These are phyloP conservation scores for Colletotrichum karsti DNA, from an alignment of 2,329 filamentous ascomycete species.

Conservation along the genomic window DNA sequence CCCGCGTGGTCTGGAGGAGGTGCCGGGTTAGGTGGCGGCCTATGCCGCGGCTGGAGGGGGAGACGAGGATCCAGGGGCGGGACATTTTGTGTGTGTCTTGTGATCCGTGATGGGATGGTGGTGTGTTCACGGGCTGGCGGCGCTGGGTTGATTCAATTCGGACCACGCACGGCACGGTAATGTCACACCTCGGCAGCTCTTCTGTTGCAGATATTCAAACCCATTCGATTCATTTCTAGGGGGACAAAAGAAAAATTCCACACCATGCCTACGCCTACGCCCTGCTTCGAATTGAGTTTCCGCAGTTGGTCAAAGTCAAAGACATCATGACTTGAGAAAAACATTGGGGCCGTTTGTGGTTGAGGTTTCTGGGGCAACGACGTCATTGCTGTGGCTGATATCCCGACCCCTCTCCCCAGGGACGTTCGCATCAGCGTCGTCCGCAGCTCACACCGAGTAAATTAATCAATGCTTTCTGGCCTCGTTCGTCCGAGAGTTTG, in stretches of 20 bases:
- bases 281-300: not conserved
- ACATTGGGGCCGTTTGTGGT: not conserved
- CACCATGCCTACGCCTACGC: not conserved
- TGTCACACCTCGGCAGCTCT: no score
- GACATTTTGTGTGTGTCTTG: conserved; percentile 42
- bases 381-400: conserved; percentile 27
- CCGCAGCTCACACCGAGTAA: no score
- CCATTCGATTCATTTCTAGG: no score
- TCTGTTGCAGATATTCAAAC: no score
- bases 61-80: conserved; percentile 59
- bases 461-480: no score
- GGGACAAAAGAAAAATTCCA: no score
- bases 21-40: conserved; percentile 58
- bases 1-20: conserved; percentile 54
- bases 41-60: conserved; percentile 57
- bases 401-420: not conserved
- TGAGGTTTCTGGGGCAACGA: not conserved
- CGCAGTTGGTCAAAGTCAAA: conserved; percentile 20
- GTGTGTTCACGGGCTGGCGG: not conserved
- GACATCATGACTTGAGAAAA: conserved; percentile 30
- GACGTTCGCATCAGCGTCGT: not conserved
- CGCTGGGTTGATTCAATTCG: not conserved
- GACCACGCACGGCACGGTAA: no score
- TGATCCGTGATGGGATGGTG: not conserved
- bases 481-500: no score